phyloP scores from a whole-genome alignment of 306 rosid species.

The Rosa lucieae region DNA sequence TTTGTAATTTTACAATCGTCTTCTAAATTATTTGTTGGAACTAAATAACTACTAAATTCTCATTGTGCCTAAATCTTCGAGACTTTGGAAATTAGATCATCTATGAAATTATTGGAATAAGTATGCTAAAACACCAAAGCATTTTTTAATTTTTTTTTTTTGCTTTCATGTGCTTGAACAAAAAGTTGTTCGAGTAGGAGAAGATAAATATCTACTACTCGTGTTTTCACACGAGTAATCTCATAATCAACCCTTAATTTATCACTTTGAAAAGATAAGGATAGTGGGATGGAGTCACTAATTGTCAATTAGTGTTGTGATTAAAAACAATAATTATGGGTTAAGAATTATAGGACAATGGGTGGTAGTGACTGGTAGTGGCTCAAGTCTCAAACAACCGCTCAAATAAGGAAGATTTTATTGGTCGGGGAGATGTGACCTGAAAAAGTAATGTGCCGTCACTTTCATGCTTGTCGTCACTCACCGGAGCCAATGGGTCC shows the following conservation, averaged over 20 bases:
- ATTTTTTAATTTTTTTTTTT: too few species aligned
- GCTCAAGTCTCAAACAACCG: background rate
- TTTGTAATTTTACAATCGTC: background rate
- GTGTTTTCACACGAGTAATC: background rate
- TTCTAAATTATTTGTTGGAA: background rate
- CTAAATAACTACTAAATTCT: too few species aligned
- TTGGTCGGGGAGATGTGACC: constrained; percentile 22
- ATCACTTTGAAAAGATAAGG: background rate
- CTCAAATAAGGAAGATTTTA: background rate
- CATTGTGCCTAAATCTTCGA: too few species aligned
- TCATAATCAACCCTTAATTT: background rate
- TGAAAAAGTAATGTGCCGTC: constrained; percentile 37
- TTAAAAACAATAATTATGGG: background rate
- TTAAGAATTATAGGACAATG: background rate
- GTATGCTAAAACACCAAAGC: too few species aligned
- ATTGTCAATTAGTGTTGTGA: background rate
- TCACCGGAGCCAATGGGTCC: constrained; percentile 34
- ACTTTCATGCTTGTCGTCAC: constrained; percentile 27
- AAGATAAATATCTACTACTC: too few species aligned
- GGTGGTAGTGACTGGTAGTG: background rate
- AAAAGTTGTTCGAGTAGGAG: too few species aligned
- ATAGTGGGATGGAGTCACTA: background rate
- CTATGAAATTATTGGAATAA: too few species aligned
- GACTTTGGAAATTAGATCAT: too few species aligned
- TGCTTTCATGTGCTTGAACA: too few species aligned